phyloP scores from a whole-genome alignment of 2,329 filamentous ascomycete genomes.

The Colletotrichum sidae region DNA sequence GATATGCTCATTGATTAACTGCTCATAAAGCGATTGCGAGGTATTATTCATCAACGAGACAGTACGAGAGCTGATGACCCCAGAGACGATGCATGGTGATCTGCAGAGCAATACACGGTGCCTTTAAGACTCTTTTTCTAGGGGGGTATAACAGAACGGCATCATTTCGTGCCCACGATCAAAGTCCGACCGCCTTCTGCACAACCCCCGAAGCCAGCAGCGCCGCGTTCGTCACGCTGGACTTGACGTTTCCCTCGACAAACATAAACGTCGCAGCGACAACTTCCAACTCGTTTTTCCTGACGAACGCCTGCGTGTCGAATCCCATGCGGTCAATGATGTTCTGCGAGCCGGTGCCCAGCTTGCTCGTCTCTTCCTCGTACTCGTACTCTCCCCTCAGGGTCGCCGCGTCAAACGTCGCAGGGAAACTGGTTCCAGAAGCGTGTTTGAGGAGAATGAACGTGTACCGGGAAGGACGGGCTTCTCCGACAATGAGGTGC shows the following conservation, averaged over 20 bases:
- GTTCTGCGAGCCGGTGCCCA: conserved; percentile 4
- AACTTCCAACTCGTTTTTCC: conserved; percentile 11
- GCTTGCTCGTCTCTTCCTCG: neutral
- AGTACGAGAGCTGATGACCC: no score
- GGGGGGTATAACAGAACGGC: no score
- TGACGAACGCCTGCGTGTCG: conserved; percentile 1
- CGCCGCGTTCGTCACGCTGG: conserved; percentile 5
- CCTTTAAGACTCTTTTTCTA: rapidly evolving
- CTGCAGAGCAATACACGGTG: no score
- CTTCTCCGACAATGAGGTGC: neutral
- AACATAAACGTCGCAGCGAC: conserved; percentile 10
- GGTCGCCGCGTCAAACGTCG: conserved; percentile 2
- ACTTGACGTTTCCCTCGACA: conserved; percentile 13
- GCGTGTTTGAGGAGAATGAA: conserved; percentile 6
- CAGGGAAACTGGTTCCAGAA: neutral
- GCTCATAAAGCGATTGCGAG: no score
- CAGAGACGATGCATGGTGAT: no score
- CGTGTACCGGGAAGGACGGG: conserved; percentile 8
- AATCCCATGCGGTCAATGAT: conserved; percentile 14
- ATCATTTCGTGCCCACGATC: no score
- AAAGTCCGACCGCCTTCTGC: neutral
- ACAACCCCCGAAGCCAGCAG: conserved; percentile 1
- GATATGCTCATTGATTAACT: no score
- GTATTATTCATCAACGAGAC: no score
- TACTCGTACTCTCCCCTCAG: conserved; percentile 9